Conservation (phyloP, 2,329 filamentous ascomycete genomes). For the Cercospora sesami region DNA sequence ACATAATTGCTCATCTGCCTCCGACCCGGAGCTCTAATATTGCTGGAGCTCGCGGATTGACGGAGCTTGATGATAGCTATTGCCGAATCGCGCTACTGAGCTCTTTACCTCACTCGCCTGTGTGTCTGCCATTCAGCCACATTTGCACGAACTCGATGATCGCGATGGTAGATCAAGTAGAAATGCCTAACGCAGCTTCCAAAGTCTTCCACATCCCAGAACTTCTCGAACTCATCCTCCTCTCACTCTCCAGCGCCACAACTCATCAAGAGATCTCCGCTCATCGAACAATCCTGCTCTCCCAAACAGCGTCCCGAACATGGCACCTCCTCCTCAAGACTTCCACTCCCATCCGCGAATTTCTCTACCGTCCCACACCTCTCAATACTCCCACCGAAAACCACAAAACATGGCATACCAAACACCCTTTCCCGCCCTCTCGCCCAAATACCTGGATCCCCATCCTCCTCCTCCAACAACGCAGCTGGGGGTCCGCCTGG, state of each 20-base stretch:
- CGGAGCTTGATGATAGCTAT: not conserved
- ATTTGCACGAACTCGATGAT: not conserved
- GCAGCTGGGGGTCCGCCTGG: constrained; percentile 30
- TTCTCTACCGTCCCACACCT: constrained; percentile 24
- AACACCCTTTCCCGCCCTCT: constrained; percentile 22
- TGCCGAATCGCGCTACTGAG: not conserved
- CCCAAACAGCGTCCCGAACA: constrained; percentile 20
- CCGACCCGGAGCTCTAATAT: not conserved
- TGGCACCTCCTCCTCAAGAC: constrained; percentile 24
- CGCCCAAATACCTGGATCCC: constrained; percentile 30
- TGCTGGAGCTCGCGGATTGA: not conserved
- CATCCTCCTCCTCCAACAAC: constrained; percentile 25
- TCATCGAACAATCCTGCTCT: constrained; percentile 22
- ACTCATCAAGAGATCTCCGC: constrained; percentile 26
- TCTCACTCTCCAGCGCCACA: constrained; percentile 22
- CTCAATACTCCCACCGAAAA: constrained; percentile 4
- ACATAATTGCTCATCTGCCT: not conserved
- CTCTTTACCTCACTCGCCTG: not conserved
- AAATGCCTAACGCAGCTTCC: constrained; percentile 10
- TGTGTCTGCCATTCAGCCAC: not conserved
- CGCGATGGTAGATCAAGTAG: not conserved
- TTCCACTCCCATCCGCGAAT: constrained; percentile 23
- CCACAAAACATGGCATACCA: constrained; percentile 15
- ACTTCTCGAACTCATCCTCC: constrained; percentile 25
- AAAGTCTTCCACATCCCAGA: constrained; percentile 26